These are phyloP conservation scores for Goffeauzyma gilvescens DNA, from an alignment of 768 basidiomycete genomes.

Conservation along the genomic window DNA sequence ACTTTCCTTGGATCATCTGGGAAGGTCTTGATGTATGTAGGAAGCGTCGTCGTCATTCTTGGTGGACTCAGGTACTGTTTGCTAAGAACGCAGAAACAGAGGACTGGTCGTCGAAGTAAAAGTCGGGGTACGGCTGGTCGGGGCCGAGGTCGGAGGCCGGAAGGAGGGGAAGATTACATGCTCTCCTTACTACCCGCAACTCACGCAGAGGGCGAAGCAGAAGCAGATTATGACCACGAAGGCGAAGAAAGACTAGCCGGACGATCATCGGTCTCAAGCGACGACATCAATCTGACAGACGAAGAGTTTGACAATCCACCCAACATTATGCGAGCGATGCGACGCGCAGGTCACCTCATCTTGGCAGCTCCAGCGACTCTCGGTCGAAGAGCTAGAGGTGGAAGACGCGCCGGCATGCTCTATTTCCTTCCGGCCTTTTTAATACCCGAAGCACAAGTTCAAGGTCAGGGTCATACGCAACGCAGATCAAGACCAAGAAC, in stretches of 20 bases:
- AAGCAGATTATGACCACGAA: neutral
- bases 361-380: conserved; percentile 19
- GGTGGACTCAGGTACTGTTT: conserved; percentile 43
- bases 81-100: conserved; percentile 4
- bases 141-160: conserved; percentile 5
- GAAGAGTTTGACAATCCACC: conserved; percentile 1
- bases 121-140: neutral
- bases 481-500: conserved; percentile 1
- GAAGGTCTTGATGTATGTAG: conserved; percentile 69
- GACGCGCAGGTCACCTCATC: conserved; percentile 21
- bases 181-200: conserved; percentile 3
- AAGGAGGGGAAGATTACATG: conserved; percentile 8
- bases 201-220: neutral
- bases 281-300: neutral
- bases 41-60: conserved; percentile 49
- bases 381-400: neutral
- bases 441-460: neutral
- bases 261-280: neutral
- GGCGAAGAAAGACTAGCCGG: neutral
- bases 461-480: neutral
- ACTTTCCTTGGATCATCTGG: conserved; percentile 79
- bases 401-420: conserved; percentile 7
- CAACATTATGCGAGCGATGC: conserved; percentile 3
- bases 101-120: conserved; percentile 6
- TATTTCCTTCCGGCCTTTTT: conserved; percentile 17